Evolutionary conservation across 2,329 filamentous ascomycete species (phyloP).

Genomic region (Trichoderma afroharzianum): DNA sequence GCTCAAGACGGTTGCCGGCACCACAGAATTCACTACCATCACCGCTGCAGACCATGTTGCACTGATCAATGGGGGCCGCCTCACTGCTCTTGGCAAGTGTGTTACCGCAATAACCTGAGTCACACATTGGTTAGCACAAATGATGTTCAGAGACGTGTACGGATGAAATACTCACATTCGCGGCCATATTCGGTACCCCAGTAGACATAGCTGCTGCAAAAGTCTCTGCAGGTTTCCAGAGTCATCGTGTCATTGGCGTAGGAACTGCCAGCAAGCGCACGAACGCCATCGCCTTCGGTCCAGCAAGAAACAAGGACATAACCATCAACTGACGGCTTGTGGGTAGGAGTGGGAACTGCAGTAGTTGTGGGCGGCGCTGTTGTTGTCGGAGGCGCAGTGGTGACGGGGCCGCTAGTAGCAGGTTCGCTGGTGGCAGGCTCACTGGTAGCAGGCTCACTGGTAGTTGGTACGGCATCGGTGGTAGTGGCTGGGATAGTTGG

Average conservation of each 20-base stretch:
- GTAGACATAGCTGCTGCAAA: slow-evolving; percentile 45
- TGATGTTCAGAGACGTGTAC: background rate
- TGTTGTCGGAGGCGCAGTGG: slow-evolving; percentile 18
- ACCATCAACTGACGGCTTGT: slow-evolving; percentile 39
- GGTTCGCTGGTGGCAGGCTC: slow-evolving; percentile 14
- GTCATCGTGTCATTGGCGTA: slow-evolving; percentile 49
- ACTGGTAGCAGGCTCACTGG: slow-evolving; percentile 14
- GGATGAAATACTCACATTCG: slow-evolving; percentile 39
- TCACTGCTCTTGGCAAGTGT: slow-evolving; percentile 30
- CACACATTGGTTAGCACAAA: background rate
- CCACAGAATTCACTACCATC: slow-evolving; percentile 41
- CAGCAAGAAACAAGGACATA: slow-evolving; percentile 47
- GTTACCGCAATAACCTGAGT: slow-evolving; percentile 47
- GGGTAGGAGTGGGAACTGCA: slow-evolving; percentile 26
- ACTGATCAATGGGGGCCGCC: slow-evolving; percentile 30
- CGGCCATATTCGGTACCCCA: slow-evolving; percentile 51
- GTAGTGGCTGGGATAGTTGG: slow-evolving; percentile 18
- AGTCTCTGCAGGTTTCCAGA: slow-evolving; percentile 43
- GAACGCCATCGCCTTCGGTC: slow-evolving; percentile 41
- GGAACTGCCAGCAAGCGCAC: slow-evolving; percentile 41
- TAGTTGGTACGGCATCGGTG: slow-evolving; percentile 9
- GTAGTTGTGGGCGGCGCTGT: slow-evolving; percentile 22
- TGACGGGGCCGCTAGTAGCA: background rate
- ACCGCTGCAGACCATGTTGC: slow-evolving; percentile 41
- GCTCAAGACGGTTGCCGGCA: slow-evolving; percentile 40